Evolutionary conservation across 2,329 filamentous ascomycete genomes (phyloP), one percentile per base, ranked within the genome.

Genomic region (Penicillium paneum): DNA sequence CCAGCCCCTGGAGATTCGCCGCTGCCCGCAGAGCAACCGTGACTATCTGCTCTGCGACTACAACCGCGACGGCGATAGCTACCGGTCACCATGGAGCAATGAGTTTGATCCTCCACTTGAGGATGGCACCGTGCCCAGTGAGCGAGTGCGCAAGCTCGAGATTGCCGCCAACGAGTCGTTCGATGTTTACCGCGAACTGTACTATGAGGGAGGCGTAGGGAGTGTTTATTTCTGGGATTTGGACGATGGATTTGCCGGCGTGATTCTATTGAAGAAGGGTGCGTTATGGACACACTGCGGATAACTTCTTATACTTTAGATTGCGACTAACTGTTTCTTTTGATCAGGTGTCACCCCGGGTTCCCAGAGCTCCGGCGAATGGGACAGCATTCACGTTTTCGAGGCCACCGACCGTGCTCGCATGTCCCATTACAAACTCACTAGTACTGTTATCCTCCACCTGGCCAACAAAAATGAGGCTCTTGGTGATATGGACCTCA

Each of bases 31-130:
- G 76, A 89, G 90, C 31, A 91, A 91, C 66, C 89, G 93, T 64
- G 94, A 97, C 78, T 99, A 96, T 79, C 85, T 99, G 48, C 89
- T 97, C 69, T 99, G 94, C 81, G 94, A 99, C 83, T 99, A 99
- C 83, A 99, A 99, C 82, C 92, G 94, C 62, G 94, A 99, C 76
- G 94, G 94, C 59, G 93, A 97, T 78, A 95, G 89, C 77, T 96
- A 96, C 83, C 89, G 94, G 59, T 96, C 90, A 62, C 94, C 94
- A n/a, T 99, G 94, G 94, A 94, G 88, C 78, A 97, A 97, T 78
- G 89, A 96, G 76, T 99, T 99, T 74, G 91, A 97, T 72, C 94
- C 93, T 17, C 89, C 91, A 13, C 82, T 96, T 56, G 87, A 89
- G 45, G 92, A 96, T 70, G 90, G 91, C 1, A 90, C 91, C 1